These are phyloP conservation scores for Parachlorella kessleri DNA, from an alignment of 139 green algal species.

Conservation along the genomic window DNA sequence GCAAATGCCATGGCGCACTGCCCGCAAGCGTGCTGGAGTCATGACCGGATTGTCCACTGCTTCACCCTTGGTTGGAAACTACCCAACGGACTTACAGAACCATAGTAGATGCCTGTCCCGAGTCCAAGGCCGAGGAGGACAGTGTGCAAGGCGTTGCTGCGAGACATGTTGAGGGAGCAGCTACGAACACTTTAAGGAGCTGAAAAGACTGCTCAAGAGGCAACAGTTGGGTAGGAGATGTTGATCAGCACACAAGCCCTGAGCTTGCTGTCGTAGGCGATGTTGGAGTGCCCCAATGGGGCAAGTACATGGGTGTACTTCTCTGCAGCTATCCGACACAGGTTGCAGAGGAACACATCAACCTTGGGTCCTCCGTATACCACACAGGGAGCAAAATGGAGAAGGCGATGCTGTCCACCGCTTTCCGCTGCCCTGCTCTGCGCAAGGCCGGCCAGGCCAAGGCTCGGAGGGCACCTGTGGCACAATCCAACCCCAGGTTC, in stretches of 20 bases:
- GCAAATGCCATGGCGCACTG: background rate
- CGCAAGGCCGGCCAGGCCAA: background rate
- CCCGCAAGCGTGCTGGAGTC: too few relatives aligned
- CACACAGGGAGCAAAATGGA: too few relatives aligned
- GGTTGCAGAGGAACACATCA: background rate
- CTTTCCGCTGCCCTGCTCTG: background rate
- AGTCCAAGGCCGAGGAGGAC: background rate
- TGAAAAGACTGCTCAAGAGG: background rate
- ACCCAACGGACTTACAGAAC: background rate
- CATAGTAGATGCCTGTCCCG: slow-evolving; percentile 4
- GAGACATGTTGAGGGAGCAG: background rate
- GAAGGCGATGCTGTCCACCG: background rate
- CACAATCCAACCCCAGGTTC: background rate
- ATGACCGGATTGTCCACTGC: too few relatives aligned
- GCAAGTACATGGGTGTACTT: background rate
- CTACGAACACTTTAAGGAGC: background rate
- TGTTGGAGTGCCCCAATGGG: background rate
- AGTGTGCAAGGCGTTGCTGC: background rate
- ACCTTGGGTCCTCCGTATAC: background rate
- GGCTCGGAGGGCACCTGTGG: background rate
- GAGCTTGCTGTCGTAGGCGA: background rate
- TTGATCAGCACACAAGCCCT: background rate
- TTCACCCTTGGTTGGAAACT: background rate
- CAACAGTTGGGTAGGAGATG: background rate
- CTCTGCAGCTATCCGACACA: background rate